These are phyloP conservation scores for Penicillium griseofulvum DNA, from an alignment of 2,329 filamentous ascomycete genomes.

Conservation along the genomic window DNA sequence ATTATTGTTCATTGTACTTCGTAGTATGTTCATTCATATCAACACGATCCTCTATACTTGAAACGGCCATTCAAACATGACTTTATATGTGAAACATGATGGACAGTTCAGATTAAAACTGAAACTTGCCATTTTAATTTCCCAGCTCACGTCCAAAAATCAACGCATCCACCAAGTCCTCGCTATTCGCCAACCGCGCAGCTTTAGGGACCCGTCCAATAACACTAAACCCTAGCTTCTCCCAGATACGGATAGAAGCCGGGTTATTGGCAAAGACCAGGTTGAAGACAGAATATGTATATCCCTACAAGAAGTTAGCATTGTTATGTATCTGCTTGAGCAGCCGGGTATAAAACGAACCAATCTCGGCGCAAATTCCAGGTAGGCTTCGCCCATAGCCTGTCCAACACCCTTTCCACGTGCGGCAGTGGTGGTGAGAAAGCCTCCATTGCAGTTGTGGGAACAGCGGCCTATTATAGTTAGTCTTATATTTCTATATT, in stretches of 20 bases:
- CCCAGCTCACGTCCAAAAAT: constrained; percentile 38
- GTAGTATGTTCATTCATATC: neutral
- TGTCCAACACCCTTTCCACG: constrained; percentile 36
- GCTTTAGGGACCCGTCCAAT: constrained; percentile 40
- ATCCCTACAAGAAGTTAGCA: constrained; percentile 29
- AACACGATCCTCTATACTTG: neutral
- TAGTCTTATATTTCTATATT: neutral
- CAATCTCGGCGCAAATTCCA: constrained; percentile 38
- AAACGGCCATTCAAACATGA: neutral
- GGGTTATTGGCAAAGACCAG: constrained; percentile 42
- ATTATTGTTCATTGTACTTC: too few relatives aligned
- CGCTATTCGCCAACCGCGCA: constrained; percentile 36
- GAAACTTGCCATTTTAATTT: constrained; percentile 5
- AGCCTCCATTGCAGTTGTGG: constrained; percentile 41
- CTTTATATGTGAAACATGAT: neutral
- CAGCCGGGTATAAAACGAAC: constrained; percentile 17
- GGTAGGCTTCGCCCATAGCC: constrained; percentile 38
- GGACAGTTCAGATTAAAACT: neutral
- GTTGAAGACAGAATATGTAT: constrained; percentile 44
- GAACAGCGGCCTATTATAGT: constrained; percentile 35
- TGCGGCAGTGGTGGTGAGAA: constrained; percentile 34
- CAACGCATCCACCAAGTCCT: constrained; percentile 40
- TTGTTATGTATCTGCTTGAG: neutral
- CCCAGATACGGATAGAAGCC: constrained; percentile 41
- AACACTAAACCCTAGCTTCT: constrained; percentile 37